Percentiles rank a stretch among this genome's conserved stretches.
Conservation (phyloP, 1,139 yeast species). For the Debaryomyces sp. region DNA sequence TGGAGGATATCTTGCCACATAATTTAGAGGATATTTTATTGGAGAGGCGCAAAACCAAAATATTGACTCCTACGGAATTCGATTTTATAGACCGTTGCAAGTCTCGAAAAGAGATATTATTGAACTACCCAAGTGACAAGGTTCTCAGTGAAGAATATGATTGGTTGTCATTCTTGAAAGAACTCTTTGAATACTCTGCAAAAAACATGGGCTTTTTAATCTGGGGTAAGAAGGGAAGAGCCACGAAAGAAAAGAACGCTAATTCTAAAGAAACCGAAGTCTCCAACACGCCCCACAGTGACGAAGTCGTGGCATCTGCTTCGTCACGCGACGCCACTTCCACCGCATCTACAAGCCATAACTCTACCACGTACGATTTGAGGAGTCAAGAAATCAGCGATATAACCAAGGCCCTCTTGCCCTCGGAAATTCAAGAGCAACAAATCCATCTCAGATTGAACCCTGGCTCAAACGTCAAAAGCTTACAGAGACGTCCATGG, state of each 20-base stretch:
- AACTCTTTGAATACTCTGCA: slow-evolving; percentile 74
- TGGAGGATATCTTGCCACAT: slow-evolving; percentile 76
- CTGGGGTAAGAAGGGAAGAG: slow-evolving; percentile 65
- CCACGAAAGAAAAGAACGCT: slow-evolving; percentile 16
- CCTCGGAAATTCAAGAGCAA: slow-evolving; percentile 51
- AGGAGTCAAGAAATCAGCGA: slow-evolving; percentile 23
- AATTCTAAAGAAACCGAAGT: slow-evolving; percentile 8
- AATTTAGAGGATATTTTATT: slow-evolving; percentile 53
- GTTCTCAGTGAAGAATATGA: slow-evolving; percentile 40
- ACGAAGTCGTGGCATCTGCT: slow-evolving; percentile 19
- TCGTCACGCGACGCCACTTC: slow-evolving; percentile 4
- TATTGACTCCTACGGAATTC: slow-evolving; percentile 65
- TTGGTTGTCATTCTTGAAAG: slow-evolving; percentile 49
- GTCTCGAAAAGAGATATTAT: slow-evolving; percentile 64
- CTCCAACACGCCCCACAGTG: slow-evolving; percentile 29
- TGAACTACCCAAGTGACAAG: slow-evolving; percentile 46
- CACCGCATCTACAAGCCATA: background rate
- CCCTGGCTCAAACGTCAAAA: slow-evolving; percentile 29
- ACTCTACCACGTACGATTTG: slow-evolving; percentile 8
- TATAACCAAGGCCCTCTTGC: slow-evolving; percentile 37
- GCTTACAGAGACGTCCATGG: slow-evolving; percentile 70
- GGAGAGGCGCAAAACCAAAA: slow-evolving; percentile 24
- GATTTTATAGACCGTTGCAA: slow-evolving; percentile 74
- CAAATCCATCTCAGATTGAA: slow-evolving; percentile 44
- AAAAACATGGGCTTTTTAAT: slow-evolving; percentile 72